Evolutionary conservation across 2,329 filamentous ascomycete species (phyloP).

Genomic region (Penicillium sp.): DNA sequence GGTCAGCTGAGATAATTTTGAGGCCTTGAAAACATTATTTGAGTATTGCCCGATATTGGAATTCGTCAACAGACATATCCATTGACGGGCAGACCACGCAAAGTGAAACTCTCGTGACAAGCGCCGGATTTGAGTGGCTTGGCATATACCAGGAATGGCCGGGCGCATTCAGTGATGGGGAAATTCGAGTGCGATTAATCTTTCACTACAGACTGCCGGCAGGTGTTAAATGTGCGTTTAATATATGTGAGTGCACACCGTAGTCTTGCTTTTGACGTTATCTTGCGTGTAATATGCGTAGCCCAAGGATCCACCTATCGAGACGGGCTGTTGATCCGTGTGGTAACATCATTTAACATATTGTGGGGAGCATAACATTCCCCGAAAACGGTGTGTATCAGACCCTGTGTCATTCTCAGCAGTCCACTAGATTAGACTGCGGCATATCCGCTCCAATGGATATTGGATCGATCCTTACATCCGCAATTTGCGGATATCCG

Average conservation of each 20-base stretch:
- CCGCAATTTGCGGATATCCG: no score
- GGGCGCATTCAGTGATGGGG: slow-evolving; percentile 1
- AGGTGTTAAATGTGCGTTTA: no score
- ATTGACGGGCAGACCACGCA: background rate
- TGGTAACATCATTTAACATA: background rate
- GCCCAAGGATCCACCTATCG: slow-evolving; percentile 1
- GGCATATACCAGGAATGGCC: slow-evolving; percentile 13
- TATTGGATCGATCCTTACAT: no score
- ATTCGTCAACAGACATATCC: background rate
- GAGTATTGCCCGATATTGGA: background rate
- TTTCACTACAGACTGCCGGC: background rate
- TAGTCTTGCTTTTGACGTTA: background rate
- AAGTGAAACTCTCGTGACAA: background rate
- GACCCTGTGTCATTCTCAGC: background rate
- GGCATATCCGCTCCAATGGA: no score
- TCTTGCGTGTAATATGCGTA: slow-evolving; percentile 5
- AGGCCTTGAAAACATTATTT: background rate
- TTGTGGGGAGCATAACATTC: background rate
- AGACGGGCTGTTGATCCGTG: background rate
- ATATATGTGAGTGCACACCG: background rate
- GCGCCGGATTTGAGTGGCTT: slow-evolving; percentile 6
- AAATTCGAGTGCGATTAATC: background rate
- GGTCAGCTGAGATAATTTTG: slow-evolving; percentile 16
- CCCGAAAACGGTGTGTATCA: slow-evolving; percentile 12
- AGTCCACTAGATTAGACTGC: no score